Conservation (phyloP, 1,284 basidiomycete species). For the Cryptococcus hybrid region DNA sequence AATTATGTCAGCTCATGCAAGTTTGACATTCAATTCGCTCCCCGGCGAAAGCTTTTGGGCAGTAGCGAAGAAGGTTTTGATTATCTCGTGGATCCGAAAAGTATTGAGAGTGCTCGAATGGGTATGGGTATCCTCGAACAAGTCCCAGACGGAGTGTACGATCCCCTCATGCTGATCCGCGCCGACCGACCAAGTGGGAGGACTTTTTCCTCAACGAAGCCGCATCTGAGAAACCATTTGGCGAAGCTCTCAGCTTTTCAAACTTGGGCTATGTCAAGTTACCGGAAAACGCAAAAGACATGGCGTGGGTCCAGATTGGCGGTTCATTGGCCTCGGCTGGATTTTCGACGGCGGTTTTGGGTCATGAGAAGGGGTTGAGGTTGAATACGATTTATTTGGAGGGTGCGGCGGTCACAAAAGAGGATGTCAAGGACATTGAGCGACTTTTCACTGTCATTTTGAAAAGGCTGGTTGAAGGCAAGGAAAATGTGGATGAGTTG, state of each 20-base stretch:
- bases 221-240: constrained; percentile 10
- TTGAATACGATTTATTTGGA: constrained; percentile 25
- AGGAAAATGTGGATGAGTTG: not conserved
- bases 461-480: constrained; percentile 3
- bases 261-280: constrained; percentile 33
- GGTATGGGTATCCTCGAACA: constrained; percentile 32
- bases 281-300: constrained; percentile 24
- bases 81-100: constrained; percentile 8
- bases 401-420: constrained; percentile 16
- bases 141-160: constrained; percentile 25
- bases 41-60: constrained; percentile 27
- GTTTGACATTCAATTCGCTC: constrained; percentile 8
- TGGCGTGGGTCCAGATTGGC: constrained; percentile 32
- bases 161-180: constrained; percentile 10
- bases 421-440: constrained; percentile 14
- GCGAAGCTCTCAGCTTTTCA: constrained; percentile 25
- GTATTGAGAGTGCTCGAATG: constrained; percentile 18
- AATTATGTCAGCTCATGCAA: constrained; percentile 31
- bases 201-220: constrained; percentile 27
- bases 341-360: constrained; percentile 20
- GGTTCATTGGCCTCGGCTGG: constrained; percentile 19
- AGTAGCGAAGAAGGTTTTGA: constrained; percentile 6
- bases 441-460: constrained; percentile 10
- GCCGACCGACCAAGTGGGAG: constrained; percentile 39
- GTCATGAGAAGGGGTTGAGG: constrained; percentile 34